phyloP scores from a whole-genome alignment of 2,329 filamentous ascomycete species.

The Xylariaceae sp. region DNA sequence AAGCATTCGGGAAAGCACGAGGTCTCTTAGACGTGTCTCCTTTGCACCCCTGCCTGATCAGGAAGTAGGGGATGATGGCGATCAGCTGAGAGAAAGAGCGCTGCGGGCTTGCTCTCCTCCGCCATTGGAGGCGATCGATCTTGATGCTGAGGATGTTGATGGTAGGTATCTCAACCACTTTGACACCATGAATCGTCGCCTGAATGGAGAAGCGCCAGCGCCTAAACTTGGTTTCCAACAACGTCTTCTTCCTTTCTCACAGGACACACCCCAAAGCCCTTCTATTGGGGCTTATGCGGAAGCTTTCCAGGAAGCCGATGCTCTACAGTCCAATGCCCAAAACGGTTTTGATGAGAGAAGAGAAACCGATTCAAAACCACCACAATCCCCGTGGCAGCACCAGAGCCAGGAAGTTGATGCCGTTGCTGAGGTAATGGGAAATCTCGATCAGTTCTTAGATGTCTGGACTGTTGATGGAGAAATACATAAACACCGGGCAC shows the following conservation, averaged over 20 bases:
- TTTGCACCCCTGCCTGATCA: constrained; percentile 33
- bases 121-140: constrained; percentile 35
- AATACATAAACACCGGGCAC: constrained; percentile 27
- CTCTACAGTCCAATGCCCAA: constrained; percentile 5
- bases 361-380: background rate
- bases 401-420: constrained; percentile 40
- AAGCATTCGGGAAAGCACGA: constrained; percentile 17
- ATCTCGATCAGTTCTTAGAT: constrained; percentile 45
- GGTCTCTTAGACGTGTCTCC: constrained; percentile 31
- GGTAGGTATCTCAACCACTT: constrained; percentile 49
- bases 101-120: constrained; percentile 42
- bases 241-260: constrained; percentile 42
- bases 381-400: constrained; percentile 31
- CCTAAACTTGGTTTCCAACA: constrained; percentile 22
- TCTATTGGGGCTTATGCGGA: constrained; percentile 47
- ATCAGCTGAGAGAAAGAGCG: constrained; percentile 9
- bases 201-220: constrained; percentile 8
- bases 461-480: constrained; percentile 39
- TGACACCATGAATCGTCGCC: constrained; percentile 39
- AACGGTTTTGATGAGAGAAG: constrained; percentile 2
- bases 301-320: constrained; percentile 48
- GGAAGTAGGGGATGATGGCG: constrained; percentile 20
- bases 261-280: constrained; percentile 40
- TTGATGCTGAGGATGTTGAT: constrained; percentile 32
- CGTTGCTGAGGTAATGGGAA: constrained; percentile 45